A percentile compares a stretch with the other conserved stretches of the same genome.
Evolutionary conservation across 352 stramenopile genomes (phyloP).

Genomic region (Plasmopara viticola): DNA sequence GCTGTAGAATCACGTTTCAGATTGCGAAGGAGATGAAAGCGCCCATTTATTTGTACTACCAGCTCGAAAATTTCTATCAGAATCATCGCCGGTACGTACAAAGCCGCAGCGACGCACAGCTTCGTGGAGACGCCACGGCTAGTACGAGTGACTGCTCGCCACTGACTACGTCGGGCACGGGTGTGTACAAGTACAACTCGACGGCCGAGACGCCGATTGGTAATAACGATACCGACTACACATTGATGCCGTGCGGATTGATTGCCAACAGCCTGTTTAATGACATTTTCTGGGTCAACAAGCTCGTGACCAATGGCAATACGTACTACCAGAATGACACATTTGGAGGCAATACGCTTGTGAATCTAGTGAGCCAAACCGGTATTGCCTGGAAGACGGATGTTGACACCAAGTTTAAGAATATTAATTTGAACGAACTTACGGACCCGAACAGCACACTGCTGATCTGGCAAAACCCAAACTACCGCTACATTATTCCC

Average conservation of each 20-base stretch:
- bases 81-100: constrained; percentile 95
- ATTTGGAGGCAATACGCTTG: constrained; percentile 41
- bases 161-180: constrained; percentile 36
- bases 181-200: constrained; percentile 70
- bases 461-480: constrained; percentile 79
- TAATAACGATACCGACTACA: constrained; percentile 40
- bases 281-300: constrained; percentile 88
- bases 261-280: constrained; percentile 99
- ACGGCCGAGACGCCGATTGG: constrained; percentile 33
- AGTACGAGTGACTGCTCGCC: constrained; percentile 80
- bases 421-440: constrained; percentile 64
- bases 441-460: constrained; percentile 37
- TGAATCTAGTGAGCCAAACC: constrained; percentile 90
- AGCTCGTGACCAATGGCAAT: constrained; percentile 30
- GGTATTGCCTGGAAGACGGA: constrained; percentile 97
- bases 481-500: constrained; percentile 79
- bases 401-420: constrained; percentile 93
- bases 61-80: constrained; percentile 99
- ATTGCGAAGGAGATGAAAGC: constrained; percentile 92
- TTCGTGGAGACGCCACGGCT: constrained; percentile 60
- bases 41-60: constrained; percentile 97
- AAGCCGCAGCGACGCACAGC: constrained; percentile 87
- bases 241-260: constrained; percentile 96
- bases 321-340: constrained; percentile 68
- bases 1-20: constrained; percentile 82